These are phyloP conservation scores for Prosopis cineraria DNA, from an alignment of 306 rosid genomes.

Conservation along the genomic window DNA sequence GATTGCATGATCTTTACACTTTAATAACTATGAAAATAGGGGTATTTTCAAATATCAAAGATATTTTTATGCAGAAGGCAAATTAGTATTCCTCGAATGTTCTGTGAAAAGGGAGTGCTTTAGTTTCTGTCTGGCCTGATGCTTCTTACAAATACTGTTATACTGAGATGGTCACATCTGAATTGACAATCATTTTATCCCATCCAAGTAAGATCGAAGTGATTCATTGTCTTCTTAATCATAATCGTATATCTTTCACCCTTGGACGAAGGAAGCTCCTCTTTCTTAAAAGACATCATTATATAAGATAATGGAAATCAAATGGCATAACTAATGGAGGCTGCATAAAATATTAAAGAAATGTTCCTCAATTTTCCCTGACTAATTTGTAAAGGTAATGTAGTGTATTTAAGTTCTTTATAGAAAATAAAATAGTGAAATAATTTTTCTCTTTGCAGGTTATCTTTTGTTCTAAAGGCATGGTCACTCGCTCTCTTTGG, in stretches of 20 bases:
- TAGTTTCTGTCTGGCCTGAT: neutral
- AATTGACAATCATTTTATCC: neutral
- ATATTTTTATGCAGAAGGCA: neutral
- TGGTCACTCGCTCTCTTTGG: constrained; percentile 76
- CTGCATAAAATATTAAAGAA: constrained; percentile 1
- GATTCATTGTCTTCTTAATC: neutral
- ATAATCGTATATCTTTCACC: neutral
- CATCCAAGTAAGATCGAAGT: constrained; percentile 3
- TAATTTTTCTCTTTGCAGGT: constrained; percentile 48
- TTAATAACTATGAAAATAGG: neutral
- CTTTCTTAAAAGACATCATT: neutral
- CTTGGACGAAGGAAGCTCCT: neutral
- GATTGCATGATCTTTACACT: neutral
- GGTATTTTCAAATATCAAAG: neutral
- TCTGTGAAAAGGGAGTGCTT: neutral
- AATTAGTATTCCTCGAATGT: neutral
- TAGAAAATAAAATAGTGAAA: neutral
- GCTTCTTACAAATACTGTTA: neutral
- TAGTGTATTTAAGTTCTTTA: neutral
- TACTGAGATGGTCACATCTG: neutral
- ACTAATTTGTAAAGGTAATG: neutral
- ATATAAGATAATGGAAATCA: neutral
- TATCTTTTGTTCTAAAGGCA: constrained; percentile 77
- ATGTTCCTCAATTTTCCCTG: neutral
- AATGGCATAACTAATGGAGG: neutral